Evolutionary conservation across 129 eudicot genomes (phyloP), one percentile per base, ranked within the genome.

Genomic region (Artemisia argyi): DNA sequence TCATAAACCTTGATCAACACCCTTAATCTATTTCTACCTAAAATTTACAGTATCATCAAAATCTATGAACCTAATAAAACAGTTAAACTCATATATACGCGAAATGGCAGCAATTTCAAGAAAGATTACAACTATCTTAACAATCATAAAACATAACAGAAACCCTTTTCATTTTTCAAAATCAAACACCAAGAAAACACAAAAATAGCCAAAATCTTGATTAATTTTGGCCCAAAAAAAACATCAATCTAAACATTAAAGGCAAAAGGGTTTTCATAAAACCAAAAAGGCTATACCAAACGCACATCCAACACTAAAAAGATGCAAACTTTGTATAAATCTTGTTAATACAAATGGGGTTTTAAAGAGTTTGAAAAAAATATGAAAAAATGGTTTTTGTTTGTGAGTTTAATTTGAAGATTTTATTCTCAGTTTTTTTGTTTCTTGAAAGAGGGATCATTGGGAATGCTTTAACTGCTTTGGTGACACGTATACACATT

Each of bases 321-420:
- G 66, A 28, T 79, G 76, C 80, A 77, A 66, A 64, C 82, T 64
- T 65, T 66, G 47, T 58, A 18, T 30, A 39, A 60, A 59, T 50
- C 18, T 9, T 61, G 69, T 59, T 30, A 48, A 73, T 15, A 17
- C 61, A 17, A 61, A 61, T 48, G 60, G 62, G 69, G 69, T 17
- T 73, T 50, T 62, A 61, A 32, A 49, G 14, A 62, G n/a, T 50
- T 69, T 73, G 13, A 48, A 35, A 32, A 20, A 61, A 7, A 10
- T 18, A 15, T 68, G 22, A 46, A 74, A 65, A n/a, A 8, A 66
- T 77, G 51, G 16, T 56, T 49, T 66, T 44, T 65, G 12, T 68
- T 11, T 10, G 14, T 51, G n/a, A 51, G 24, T 48, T 64, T 46
- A 59, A 59, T 44, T 49, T 49, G 65, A 20, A 11, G 47, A 59